These are phyloP conservation scores for Imleria badia DNA, from an alignment of 768 basidiomycete species.

Conservation along the genomic window DNA sequence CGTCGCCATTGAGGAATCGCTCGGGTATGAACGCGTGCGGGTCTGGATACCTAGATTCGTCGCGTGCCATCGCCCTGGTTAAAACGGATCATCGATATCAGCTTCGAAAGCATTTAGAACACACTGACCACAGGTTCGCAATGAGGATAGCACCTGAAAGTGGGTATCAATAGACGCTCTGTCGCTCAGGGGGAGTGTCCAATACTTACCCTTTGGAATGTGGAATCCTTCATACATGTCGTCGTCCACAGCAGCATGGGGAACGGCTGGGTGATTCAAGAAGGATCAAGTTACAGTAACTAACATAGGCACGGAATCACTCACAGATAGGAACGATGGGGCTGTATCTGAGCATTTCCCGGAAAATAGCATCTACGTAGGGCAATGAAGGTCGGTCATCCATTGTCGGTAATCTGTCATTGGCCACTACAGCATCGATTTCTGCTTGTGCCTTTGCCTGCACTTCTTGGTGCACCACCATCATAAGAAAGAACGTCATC, in stretches of 20 bases:
- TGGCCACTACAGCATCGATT: conserved; percentile 7
- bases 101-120: neutral
- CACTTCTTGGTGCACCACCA: conserved; percentile 1
- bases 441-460: conserved; percentile 9
- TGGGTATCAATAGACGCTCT: neutral
- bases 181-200: rapidly evolving
- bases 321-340: neutral
- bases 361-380: conserved; percentile 4
- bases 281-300: neutral
- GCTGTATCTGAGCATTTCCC: neutral
- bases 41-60: conserved; percentile 33
- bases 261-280: conserved; percentile 12
- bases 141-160: conserved; percentile 5
- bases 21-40: conserved; percentile 39
- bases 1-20: conserved; percentile 34
- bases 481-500: conserved; percentile 13
- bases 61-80: conserved; percentile 16
- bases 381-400: neutral
- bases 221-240: conserved; percentile 43
- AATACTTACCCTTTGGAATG: conserved; percentile 41
- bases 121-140: conserved; percentile 11
- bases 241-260: conserved; percentile 35
- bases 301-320: neutral
- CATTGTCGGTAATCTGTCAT: neutral
- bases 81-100: neutral